Conservation (phyloP, 257 asterid genomes). For the Petunia axillaris region DNA sequence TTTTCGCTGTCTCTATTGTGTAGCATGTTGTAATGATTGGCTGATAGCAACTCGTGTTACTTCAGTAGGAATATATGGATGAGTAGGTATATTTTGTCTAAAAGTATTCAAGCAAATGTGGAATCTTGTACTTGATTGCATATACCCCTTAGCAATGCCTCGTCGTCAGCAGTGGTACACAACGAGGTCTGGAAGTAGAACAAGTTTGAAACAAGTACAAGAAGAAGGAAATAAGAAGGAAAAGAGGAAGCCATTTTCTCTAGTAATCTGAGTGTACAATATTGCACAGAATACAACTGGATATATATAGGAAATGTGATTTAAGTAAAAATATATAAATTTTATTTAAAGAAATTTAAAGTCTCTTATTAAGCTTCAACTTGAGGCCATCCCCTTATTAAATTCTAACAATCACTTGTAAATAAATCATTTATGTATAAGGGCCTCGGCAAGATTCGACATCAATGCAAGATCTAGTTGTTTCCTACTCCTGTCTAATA, state of each 20-base stretch:
- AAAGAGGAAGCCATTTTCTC: neutral
- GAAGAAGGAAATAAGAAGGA: neutral
- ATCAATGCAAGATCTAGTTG: too few relatives aligned
- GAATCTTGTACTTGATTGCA: neutral
- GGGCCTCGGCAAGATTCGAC: too few relatives aligned
- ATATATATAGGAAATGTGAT: neutral
- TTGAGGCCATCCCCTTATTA: too few relatives aligned
- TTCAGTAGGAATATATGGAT: slow-evolving; percentile 1
- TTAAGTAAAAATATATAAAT: neutral
- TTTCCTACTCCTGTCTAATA: too few relatives aligned
- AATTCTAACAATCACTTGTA: too few relatives aligned
- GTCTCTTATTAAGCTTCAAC: too few relatives aligned
- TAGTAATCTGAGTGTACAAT: neutral
- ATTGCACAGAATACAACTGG: neutral
- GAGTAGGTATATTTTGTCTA: neutral
- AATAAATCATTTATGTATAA: too few relatives aligned
- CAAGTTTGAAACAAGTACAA: neutral
- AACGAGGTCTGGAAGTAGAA: neutral
- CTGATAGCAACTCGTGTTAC: neutral
- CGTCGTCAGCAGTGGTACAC: neutral
- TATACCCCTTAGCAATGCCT: neutral
- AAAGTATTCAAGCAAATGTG: neutral
- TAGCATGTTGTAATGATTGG: neutral
- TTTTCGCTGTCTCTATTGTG: neutral
- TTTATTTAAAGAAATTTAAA: too few relatives aligned